These are phyloP conservation scores for rapeseed (Brassica napus) DNA, from an alignment of 345 rosid species.

Conservation along the genomic window Da-Ae NC_063452.1:2916001-2916500, in stretches of 20 bases:
- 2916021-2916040: neutral
- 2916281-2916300: slow-evolving; percentile 33
- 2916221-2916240: slow-evolving; percentile 8
- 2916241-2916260: slow-evolving; percentile 35
- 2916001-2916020: slow-evolving; percentile 49
- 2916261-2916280: slow-evolving; percentile 28
- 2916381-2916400: slow-evolving; percentile 31
- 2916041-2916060: neutral
- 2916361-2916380: slow-evolving; percentile 36
- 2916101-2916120: slow-evolving; percentile 98
- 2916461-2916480: slow-evolving; percentile 36
- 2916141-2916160: slow-evolving; percentile 99
- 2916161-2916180: slow-evolving; percentile 42
- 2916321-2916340: slow-evolving; percentile 42
- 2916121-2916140: slow-evolving; percentile 97
- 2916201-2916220: neutral
- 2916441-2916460: slow-evolving; percentile 40
- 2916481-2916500: slow-evolving; percentile 9
- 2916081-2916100: slow-evolving; percentile 95
- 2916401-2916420: slow-evolving; percentile 40
- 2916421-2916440: slow-evolving; percentile 37
- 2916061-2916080: slow-evolving; percentile 39
- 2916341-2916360: slow-evolving; percentile 38
- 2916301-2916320: slow-evolving; percentile 37
- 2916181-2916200: slow-evolving; percentile 7